Base-by-base conservation (phyloP, 192 early-diverging fungal genomes). In the Chytriomyces sp. region DNA sequence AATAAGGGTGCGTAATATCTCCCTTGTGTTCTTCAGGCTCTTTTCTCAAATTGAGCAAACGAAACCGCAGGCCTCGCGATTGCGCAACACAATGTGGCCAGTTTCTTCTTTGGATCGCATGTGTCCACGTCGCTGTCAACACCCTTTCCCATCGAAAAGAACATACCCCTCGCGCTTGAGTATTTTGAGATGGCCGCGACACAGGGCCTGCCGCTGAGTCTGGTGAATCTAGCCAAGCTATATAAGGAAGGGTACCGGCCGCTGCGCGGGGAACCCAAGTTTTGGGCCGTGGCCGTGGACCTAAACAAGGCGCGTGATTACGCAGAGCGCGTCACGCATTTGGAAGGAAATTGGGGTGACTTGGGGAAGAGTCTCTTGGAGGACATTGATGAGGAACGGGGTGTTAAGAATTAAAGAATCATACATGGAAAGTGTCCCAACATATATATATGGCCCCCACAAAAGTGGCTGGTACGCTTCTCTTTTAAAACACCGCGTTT, bases 171-270 rank as follows among this genome's bases (percentile, higher is more conserved):
- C 8, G 81, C 77, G 3, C 52, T 79, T 4, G 81, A 82, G 37
- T 82, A 77, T 61, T 82, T 72, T 70, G 71, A 75, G 34, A 82
- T 82, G 81, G 77, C 81, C 4, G 81, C 81, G 3, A 52, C 12
- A 17, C 75, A 79, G 39, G 59, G 65, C 3, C 52, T 77, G 19
- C 72, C 69, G 17, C 75, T 77, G 12, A 75, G 75, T 3, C 72
- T 75, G 26, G 38, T 79, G 44, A 82, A 82, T 67, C 39, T 82
- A 32, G 81, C 52, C 3, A 69, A 74, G 38, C 56, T 82, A n/a
- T 79, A 82, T 49, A 19, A 39, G 33, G 75, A 77, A 22, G 79
- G 79, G 10, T 49, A 63, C 22, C n/a, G 12, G 12, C 34, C 52
- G 17, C 14, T n/a, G 39, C 14, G 25, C 32, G 68, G 68, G 4